Conservation (phyloP, 2,329 filamentous ascomycete genomes). For the Ophiostoma quercus region DNA sequence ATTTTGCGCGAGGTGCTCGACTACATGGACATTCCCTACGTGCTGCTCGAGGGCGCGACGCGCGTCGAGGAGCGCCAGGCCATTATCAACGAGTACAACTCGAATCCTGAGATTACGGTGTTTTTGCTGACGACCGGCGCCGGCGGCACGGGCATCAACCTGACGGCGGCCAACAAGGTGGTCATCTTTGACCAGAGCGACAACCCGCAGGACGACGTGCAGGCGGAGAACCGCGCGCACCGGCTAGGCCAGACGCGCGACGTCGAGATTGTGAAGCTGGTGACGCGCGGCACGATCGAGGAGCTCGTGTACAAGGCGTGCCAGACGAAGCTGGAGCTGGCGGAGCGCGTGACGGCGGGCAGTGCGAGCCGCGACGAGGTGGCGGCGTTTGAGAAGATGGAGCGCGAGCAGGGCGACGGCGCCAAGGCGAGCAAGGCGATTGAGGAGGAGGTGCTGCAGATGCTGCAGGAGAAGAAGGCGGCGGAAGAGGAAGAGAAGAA, state of each 20-base stretch:
- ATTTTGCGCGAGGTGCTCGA: constrained; percentile 80
- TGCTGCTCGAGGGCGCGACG: constrained; percentile 81
- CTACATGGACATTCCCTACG: constrained; percentile 66
- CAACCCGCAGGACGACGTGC: constrained; percentile 97
- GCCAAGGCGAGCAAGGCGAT: constrained; percentile 34
- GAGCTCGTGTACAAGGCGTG: constrained; percentile 89
- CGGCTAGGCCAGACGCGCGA: constrained; percentile 85
- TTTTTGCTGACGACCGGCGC: constrained; percentile 92
- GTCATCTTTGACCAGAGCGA: constrained; percentile 97
- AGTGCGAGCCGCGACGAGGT: constrained; percentile 31
- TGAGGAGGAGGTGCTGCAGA: constrained; percentile 43
- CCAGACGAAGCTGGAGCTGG: constrained; percentile 86
- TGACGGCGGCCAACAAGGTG: constrained; percentile 94
- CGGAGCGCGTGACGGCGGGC: constrained; percentile 50
- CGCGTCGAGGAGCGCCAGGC: constrained; percentile 77
- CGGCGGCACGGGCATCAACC: constrained; percentile 93
- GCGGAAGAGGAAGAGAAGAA: neutral
- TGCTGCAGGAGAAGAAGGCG: constrained; percentile 33
- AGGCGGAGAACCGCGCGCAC: constrained; percentile 94
- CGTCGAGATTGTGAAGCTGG: constrained; percentile 83
- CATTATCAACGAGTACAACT: constrained; percentile 81
- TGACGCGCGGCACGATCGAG: constrained; percentile 78
- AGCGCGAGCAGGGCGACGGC: constrained; percentile 31
- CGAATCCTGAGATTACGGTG: constrained; percentile 70
- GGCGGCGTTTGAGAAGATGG: constrained; percentile 29